These are phyloP conservation scores for Fragilaria crotonensis DNA, from an alignment of 108 stramenopile genomes.

Conservation along the genomic window DNA sequence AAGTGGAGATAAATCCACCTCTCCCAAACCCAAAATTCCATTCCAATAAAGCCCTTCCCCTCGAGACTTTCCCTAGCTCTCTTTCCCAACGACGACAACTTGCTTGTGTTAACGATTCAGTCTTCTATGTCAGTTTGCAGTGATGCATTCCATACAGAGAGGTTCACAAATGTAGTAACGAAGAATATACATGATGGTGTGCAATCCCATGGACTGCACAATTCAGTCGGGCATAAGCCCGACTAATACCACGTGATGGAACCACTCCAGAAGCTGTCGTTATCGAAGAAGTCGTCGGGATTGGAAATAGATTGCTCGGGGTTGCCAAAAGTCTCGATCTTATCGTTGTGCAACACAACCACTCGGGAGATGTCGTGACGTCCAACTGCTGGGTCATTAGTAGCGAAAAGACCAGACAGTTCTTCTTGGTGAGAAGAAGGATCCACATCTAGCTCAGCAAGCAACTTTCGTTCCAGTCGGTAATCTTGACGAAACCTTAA, in stretches of 20 bases:
- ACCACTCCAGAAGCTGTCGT: conserved; percentile 87
- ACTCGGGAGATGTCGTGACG: conserved; percentile 75
- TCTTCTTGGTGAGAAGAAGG: conserved; percentile 21
- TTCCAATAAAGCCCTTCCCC: too few relatives aligned
- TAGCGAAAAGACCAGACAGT: conserved; percentile 21
- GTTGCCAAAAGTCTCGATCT: conserved; percentile 67
- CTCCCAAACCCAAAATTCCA: too few relatives aligned
- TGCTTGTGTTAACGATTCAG: too few relatives aligned
- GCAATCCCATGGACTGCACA: too few relatives aligned
- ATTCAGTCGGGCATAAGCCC: too few relatives aligned
- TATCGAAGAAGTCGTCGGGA: conserved; percentile 74
- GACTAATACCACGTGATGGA: conserved; percentile 87
- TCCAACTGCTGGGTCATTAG: conserved; percentile 4
- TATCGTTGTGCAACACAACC: conserved; percentile 70
- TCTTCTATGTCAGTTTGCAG: too few relatives aligned
- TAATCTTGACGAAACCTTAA: conserved; percentile 76
- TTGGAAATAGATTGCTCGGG: conserved; percentile 11
- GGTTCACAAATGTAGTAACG: too few relatives aligned
- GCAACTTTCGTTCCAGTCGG: conserved; percentile 59
- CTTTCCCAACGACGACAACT: too few relatives aligned
- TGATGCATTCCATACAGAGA: too few relatives aligned
- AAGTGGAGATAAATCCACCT: too few relatives aligned
- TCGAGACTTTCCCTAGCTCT: too few relatives aligned
- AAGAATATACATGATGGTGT: too few relatives aligned
- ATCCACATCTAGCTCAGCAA: conserved; percentile 40